Base-by-base conservation (phyloP, 441 rosid species). In the Arabidopsis hybrid region DNA sequence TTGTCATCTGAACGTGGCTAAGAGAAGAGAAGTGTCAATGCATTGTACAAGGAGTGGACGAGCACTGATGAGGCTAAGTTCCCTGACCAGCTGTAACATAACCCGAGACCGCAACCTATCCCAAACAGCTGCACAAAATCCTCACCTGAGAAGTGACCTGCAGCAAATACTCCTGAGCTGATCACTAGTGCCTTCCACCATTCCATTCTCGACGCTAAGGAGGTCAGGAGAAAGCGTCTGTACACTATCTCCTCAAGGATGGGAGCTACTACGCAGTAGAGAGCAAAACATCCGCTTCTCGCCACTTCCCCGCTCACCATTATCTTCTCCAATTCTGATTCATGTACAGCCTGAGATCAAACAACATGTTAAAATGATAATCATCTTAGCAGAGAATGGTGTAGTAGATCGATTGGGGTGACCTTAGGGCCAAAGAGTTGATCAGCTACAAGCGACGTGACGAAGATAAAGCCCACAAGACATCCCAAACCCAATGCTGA, bases 41-140 rank as follows among this genome's bases (percentile, higher is more conserved):
- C 93, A 77, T 91, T 91, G 77, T 91, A 93, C 81, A 90, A 69
- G 66, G 92, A 85, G 83, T 91, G 97, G 43, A 89, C 69, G 10
- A 76, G 45, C 69, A 93, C 69, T 68, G 98, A 77, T 18, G 96
- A 84, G 6, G 65, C 76, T 64, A 94, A 75, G 77, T 86, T 87
- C 49, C 93, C 92, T n/a, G 89, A 79, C 97, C 98, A 88, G 79
- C 88, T 79, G 73, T 94, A 91, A 32, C 86, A 84, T 76, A 82
- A 78, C 50, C 97, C 93, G 1, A 93, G 83, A 31, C 87, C 78
- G 34, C 88, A 86, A 2, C 96, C 97, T 36, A 89, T 82, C 69
- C 86, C 67, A 69, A 88, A 85, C 72, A 91, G 61, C 60, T 91
- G 96, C 34, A 88, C 4, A 39, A 78, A 83, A 74, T 85, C 84